These are phyloP conservation scores for Apiospora aurea DNA, from an alignment of 2,329 filamentous ascomycete genomes.

Conservation along the genomic window DNA sequence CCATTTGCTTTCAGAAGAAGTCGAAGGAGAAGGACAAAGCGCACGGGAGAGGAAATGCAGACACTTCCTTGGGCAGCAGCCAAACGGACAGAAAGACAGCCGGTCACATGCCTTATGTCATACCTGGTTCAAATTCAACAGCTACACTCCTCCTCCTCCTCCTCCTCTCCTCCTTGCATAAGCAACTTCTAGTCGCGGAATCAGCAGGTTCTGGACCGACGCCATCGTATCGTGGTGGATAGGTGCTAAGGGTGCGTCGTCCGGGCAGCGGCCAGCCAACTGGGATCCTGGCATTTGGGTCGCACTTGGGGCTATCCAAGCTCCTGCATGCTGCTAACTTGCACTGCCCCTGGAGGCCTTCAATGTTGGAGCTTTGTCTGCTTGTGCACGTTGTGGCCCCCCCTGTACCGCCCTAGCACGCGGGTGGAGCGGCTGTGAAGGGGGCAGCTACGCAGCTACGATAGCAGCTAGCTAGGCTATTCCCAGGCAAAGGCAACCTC, in stretches of 20 bases:
- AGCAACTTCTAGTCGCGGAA: constrained; percentile 10
- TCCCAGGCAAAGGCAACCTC: background rate
- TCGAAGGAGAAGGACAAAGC: background rate
- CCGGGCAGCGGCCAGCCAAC: constrained; percentile 8
- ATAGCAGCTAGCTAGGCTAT: background rate
- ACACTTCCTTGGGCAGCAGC: background rate
- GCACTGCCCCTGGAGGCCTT: background rate
- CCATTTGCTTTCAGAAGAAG: constrained; percentile 4
- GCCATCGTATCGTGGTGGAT: background rate
- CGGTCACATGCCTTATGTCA: background rate
- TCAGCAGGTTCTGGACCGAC: constrained; percentile 22
- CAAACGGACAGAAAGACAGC: background rate
- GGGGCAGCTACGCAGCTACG: background rate
- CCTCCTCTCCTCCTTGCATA: background rate
- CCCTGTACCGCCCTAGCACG: background rate
- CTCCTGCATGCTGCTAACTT: background rate
- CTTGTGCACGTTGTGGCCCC: too few species aligned
- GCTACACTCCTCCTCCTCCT: background rate
- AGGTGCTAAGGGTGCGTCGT: background rate
- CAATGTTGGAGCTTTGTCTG: too few species aligned
- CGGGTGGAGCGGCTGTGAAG: constrained; percentile 9
- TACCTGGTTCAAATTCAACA: background rate
- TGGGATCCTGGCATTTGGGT: constrained; percentile 11
- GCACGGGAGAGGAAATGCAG: background rate
- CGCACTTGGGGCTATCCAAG: background rate